A percentile compares a stretch with the other conserved stretches of the same genome.
phyloP scores from a whole-genome alignment of 768 basidiomycete species.

The Neoboletus brunneissimus region DNA sequence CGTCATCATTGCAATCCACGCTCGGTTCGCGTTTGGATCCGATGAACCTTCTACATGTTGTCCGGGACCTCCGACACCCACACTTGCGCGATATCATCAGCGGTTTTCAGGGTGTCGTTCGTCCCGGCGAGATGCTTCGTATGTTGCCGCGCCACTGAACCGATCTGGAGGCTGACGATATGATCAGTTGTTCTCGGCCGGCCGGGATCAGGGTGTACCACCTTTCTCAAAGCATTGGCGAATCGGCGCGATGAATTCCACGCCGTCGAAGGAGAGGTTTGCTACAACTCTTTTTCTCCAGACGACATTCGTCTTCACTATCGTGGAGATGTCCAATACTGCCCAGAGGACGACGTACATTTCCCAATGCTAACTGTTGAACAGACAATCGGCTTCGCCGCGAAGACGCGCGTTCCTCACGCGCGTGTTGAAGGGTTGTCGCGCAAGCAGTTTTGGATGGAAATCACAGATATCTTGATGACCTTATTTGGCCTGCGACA shows the following conservation, averaged over 20 bases:
- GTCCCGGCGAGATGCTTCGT: slow-evolving; percentile 70
- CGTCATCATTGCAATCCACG: slow-evolving; percentile 54
- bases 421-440: slow-evolving; percentile 43
- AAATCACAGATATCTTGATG: slow-evolving; percentile 45
- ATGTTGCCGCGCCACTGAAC: slow-evolving; percentile 28
- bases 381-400: slow-evolving; percentile 70
- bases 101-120: slow-evolving; percentile 54
- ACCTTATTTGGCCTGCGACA: slow-evolving; percentile 78
- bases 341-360: slow-evolving; percentile 83
- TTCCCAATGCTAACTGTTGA: slow-evolving; percentile 81
- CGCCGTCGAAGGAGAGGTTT: slow-evolving; percentile 62
- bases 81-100: slow-evolving; percentile 53
- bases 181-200: slow-evolving; percentile 75
- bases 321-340: slow-evolving; percentile 79
- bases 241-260: slow-evolving; percentile 73
- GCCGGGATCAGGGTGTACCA: slow-evolving; percentile 82
- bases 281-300: slow-evolving; percentile 74
- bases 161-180: background rate
- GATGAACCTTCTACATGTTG: slow-evolving; percentile 36
- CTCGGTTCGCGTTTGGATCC: slow-evolving; percentile 65
- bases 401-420: slow-evolving; percentile 64
- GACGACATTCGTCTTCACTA: slow-evolving; percentile 60
- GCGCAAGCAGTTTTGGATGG: slow-evolving; percentile 30
- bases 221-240: slow-evolving; percentile 77
- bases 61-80: slow-evolving; percentile 55